Percentiles rank a stretch among this genome's conserved stretches.
Conservation (phyloP, 164 flowering plant species). For the Annona squamosa region DNA sequence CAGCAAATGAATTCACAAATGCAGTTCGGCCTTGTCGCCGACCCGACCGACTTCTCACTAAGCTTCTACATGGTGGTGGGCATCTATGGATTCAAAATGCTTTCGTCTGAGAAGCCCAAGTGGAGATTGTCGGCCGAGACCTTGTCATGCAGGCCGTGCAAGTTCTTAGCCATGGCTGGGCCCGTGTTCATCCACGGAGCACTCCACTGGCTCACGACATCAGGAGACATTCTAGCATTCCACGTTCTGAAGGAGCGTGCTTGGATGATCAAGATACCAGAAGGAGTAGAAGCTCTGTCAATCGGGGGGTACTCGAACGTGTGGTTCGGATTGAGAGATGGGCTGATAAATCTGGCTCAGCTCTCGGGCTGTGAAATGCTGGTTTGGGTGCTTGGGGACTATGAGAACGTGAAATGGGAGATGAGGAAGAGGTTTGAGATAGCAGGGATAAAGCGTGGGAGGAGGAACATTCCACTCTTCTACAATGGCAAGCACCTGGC, state of each 20-base stretch:
- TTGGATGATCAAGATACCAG: not conserved
- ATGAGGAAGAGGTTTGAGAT: not conserved
- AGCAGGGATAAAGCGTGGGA: not conserved
- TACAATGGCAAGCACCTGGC: not conserved
- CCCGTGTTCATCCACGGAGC: not conserved
- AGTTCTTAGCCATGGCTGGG: not conserved
- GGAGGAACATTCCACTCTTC: not conserved
- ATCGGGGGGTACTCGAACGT: not conserved
- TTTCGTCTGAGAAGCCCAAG: not conserved
- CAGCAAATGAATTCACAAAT: not conserved
- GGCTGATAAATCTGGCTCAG: not conserved
- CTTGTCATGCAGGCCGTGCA: not conserved
- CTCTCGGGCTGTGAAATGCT: not conserved
- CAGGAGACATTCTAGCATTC: constrained; percentile 1
- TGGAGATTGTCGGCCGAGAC: not conserved
- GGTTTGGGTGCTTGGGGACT: constrained; percentile 3
- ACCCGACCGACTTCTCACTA: not conserved
- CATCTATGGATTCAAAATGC: constrained; percentile 1
- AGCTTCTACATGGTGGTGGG: not conserved
- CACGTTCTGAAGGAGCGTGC: not conserved
- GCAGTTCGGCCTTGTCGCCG: not conserved
- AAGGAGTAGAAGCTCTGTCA: not conserved
- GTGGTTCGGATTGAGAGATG: not conserved
- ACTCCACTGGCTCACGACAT: constrained; percentile 1
- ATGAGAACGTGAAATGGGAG: not conserved